These are phyloP conservation scores for Malbranchea zuffiana DNA, from an alignment of 2,329 filamentous ascomycete genomes.

Conservation along the genomic window DNA sequence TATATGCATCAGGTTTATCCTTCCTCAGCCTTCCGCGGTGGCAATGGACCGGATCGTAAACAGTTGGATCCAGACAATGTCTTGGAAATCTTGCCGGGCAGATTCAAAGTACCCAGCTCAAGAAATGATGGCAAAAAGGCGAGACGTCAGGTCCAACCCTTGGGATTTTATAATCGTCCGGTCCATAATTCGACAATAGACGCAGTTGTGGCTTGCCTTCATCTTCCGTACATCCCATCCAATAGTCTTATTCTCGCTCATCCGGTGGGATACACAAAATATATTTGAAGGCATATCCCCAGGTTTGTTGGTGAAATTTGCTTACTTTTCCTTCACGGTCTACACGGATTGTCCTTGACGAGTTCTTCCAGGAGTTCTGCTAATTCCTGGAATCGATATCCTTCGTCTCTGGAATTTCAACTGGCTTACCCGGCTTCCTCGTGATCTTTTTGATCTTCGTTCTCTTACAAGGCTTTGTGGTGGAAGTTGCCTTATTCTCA, in stretches of 20 bases:
- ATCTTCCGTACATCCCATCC: conserved; percentile 14
- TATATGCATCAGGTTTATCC: background rate
- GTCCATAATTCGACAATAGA: conserved; percentile 14
- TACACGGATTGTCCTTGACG: no score
- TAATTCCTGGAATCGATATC: no score
- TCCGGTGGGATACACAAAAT: conserved; percentile 14
- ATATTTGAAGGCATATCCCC: conserved; percentile 11
- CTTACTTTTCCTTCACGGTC: no score
- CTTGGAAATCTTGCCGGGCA: conserved; percentile 7
- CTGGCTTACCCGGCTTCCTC: no score
- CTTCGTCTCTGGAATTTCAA: no score
- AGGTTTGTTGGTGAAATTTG: no score
- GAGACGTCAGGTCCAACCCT: conserved; percentile 11
- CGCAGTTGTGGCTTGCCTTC: conserved; percentile 15
- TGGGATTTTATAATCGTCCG: conserved; percentile 10
- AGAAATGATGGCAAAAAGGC: conserved; percentile 8
- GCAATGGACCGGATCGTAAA: conserved; percentile 7
- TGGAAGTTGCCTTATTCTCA: no score
- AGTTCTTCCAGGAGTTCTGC: no score
- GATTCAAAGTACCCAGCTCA: conserved; percentile 5
- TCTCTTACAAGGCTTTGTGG: no score
- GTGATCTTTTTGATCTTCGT: no score
- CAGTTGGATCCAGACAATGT: conserved; percentile 4
- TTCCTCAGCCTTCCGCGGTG: conserved; percentile 1
- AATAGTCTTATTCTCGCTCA: conserved; percentile 12